phyloP scores from a whole-genome alignment of 495 filamentous ascomycete genomes.

The Daldinia vernicosa region DNA sequence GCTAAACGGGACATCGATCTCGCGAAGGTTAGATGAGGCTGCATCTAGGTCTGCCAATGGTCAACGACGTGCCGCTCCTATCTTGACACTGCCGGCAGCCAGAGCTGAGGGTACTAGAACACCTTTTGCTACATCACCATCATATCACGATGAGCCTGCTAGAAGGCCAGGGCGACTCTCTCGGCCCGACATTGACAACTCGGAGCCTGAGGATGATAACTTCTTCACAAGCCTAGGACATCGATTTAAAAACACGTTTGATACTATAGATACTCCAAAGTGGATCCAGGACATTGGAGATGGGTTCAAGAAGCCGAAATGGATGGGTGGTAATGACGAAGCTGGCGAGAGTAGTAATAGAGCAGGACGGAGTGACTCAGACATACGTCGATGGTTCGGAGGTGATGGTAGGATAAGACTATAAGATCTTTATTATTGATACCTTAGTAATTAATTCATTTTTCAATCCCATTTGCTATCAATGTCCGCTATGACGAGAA shows the following conservation, averaged over 20 bases:
- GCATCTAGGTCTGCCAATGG: slow-evolving; percentile 32
- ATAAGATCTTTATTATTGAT: slow-evolving; percentile 18
- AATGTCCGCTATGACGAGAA: too few relatives aligned
- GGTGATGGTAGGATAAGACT: slow-evolving; percentile 49
- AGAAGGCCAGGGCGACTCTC: slow-evolving; percentile 32
- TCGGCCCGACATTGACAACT: slow-evolving; percentile 41
- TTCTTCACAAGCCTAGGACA: slow-evolving; percentile 86
- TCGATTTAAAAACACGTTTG: slow-evolving; percentile 88
- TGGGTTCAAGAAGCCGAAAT: slow-evolving; percentile 78
- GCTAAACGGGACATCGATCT: slow-evolving; percentile 66
- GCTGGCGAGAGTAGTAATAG: slow-evolving; percentile 43
- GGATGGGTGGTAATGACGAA: slow-evolving; percentile 74
- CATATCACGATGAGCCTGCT: slow-evolving; percentile 43
- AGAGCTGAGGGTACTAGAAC: slow-evolving; percentile 43
- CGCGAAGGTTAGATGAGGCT: slow-evolving; percentile 48
- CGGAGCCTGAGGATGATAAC: slow-evolving; percentile 74
- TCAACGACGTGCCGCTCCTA: slow-evolving; percentile 47
- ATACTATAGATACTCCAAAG: slow-evolving; percentile 79
- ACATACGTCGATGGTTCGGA: slow-evolving; percentile 58
- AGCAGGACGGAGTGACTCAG: slow-evolving; percentile 38
- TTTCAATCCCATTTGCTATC: background rate
- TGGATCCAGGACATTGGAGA: slow-evolving; percentile 76
- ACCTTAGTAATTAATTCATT: slow-evolving; percentile 3
- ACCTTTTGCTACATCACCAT: slow-evolving; percentile 55
- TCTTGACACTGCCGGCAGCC: slow-evolving; percentile 46